Evolutionary conservation across 768 basidiomycete genomes (phyloP), one percentile per base, ranked within the genome.

Genomic region (Mycena latifolia): DNA sequence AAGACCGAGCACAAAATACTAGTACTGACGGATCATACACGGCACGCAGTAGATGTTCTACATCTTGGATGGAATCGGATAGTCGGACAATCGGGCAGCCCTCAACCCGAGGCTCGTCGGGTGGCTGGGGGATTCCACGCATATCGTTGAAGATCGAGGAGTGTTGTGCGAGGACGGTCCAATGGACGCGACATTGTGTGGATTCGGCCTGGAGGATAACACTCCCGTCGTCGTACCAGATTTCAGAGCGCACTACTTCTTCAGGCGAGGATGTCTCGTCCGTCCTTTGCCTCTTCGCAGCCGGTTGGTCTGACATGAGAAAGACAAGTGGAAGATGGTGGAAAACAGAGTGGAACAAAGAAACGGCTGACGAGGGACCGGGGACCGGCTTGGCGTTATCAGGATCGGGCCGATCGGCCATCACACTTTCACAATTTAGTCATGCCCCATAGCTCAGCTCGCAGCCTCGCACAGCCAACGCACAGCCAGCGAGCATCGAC

Each of bases 11-110:
- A 33, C 11, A 33, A 33, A 39, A 22, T n/a, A n/a, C n/a, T n/a
- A n/a, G n/a, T 37, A 55, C 55, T 28, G 9, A 56, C 55, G 55
- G 55, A 33, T 56, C 14, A 28, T 63, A 56, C 35, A 63, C 39
- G 2, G 55, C 35, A 17, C 20, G 22, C 11, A 63, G 55, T 20
- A 63, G 62, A 50, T 56, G 62, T 29, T 50, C 47, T 18, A 55
- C n/a, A 39, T 63, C 62, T 22, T 37, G 20, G 9, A 27, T 27
- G 54, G 83, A 70, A 79, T 73, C 73, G n/a, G 61, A 51, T n/a
- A 74, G 57, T 20, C 37, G 20, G 12, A 72, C 50, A 10, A 73
- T 35, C 9, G 66, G 64, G 41, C 73, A 74, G 33, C 69, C 71
- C 27, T 72, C 73, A 1, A 71, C 37, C 14, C 17, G 31, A 10